A percentile compares a stretch with the other conserved stretches of the same genome.
These are phyloP conservation scores for Pleodorina starrii DNA, from an alignment of 139 green algal species.

Conservation along the genomic window DNA sequence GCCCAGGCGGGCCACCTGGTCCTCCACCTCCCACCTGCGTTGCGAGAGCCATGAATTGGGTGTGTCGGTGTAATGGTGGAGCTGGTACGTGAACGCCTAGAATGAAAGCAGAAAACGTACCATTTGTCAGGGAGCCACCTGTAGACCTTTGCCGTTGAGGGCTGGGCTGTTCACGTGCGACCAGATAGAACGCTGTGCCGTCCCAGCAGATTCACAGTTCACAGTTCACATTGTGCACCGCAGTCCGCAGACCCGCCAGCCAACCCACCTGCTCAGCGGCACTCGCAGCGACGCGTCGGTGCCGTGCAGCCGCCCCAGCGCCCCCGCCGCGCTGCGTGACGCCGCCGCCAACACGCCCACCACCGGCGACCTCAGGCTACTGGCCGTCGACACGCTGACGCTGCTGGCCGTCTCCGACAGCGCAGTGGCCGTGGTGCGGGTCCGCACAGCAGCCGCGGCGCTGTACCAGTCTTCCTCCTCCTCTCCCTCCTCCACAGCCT, in stretches of 20 bases:
- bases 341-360: slow-evolving; percentile 4
- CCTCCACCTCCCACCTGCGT: slow-evolving; percentile 66
- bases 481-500: background rate
- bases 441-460: background rate
- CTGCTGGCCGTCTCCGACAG: background rate
- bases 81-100: too few species aligned
- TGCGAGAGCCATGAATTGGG: too few species aligned
- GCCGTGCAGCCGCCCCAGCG: background rate
- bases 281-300: background rate
- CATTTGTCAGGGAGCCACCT: too few species aligned
- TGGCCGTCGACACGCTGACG: background rate
- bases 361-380: background rate
- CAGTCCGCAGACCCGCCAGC: too few species aligned
- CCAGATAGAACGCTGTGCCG: too few species aligned
- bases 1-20: slow-evolving; percentile 7
- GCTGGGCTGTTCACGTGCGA: too few species aligned
- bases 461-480: background rate
- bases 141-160: too few species aligned
- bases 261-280: slow-evolving; percentile 1
- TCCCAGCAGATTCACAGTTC: too few species aligned
- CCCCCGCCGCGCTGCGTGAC: background rate
- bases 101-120: too few species aligned
- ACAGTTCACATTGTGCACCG: too few species aligned
- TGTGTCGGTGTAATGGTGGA: too few species aligned
- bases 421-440: background rate